Evolutionary conservation across 1,139 yeast species (phyloP), one percentile per base, ranked within the genome.

Genomic region (Debaryomyces coudertii): DNA sequence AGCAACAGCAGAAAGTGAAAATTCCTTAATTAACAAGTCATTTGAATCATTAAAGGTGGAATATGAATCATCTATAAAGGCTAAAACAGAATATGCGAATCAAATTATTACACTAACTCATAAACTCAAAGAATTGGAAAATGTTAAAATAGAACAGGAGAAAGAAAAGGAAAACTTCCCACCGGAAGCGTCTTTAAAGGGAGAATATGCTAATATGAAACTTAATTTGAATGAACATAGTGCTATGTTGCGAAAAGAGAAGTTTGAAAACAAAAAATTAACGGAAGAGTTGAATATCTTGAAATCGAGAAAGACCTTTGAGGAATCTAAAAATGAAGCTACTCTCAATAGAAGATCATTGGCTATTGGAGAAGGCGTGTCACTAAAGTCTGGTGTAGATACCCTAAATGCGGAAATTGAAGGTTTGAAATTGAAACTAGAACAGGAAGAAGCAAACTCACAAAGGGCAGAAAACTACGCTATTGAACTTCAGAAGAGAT

Each of bases 221-320:
- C 60, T 80, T 18, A 77, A 78, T 50, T 61, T 82, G 34, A 79
- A 80, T 50, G 85, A 82, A 48, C 75, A 71, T 35, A 72, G 74
- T 47, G 84, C 83, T 6, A 61, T 67, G 5, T 58, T 81, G 41
- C 71, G 82, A 37, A 76, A 71, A 41, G 84, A 81, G 51, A 70
- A 72, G 43, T 78, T 80, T 42, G 86, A 81, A 50, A 82, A 80
- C 50, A 66, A 63, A 58, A 77, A 79, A 52, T 60, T 85, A 36
- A 64, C 69, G n/a, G 83, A 85, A 43, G 89, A 85, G 49, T 56
- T 85, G 45, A 72, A 76, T 28, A 66, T 84, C 53, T 63, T 86
- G 9, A 86, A 83, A 53, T 76, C 60, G 30, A 63, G 76, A 44
- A 60, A 69, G 7, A 59, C 68, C 1, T 64, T 66, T 39, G 56